Percentiles rank a stretch among this genome's conserved stretches.
Conservation (phyloP, 768 basidiomycete genomes). For the Cystobasidium ongulense region DNA sequence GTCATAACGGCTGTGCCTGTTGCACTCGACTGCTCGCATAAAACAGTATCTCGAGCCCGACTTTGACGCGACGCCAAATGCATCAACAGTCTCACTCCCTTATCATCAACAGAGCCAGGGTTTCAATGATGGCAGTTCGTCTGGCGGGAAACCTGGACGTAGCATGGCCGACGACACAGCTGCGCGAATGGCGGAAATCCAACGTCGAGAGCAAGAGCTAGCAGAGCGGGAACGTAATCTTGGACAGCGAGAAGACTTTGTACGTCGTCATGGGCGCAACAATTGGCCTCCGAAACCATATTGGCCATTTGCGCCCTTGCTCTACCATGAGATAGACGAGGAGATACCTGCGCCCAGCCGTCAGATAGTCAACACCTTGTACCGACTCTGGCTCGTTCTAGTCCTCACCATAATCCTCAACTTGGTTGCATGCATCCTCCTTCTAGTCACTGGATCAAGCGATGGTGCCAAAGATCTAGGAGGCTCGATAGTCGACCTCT, state of each 20-base stretch:
- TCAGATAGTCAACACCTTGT: conserved; percentile 72
- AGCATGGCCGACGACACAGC: conserved; percentile 31
- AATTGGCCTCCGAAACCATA: conserved; percentile 81
- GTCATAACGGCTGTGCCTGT: neutral
- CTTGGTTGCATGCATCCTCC: conserved; percentile 77
- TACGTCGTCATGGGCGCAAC: conserved; percentile 59
- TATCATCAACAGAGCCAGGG: conserved; percentile 27
- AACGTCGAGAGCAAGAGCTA: conserved; percentile 70
- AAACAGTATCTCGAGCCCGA: conserved; percentile 27
- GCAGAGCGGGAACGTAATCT: conserved; percentile 58
- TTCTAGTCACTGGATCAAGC: conserved; percentile 66
- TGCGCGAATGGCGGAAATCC: conserved; percentile 56
- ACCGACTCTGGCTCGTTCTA: conserved; percentile 89
- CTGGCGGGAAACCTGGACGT: neutral
- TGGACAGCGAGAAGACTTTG: conserved; percentile 48
- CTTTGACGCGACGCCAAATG: conserved; percentile 8
- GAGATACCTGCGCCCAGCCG: conserved; percentile 78
- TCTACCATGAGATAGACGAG: conserved; percentile 84
- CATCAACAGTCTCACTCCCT: conserved; percentile 19
- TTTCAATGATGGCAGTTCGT: neutral
- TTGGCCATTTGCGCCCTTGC: conserved; percentile 63
- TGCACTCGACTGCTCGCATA: neutral
- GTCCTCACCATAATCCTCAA: conserved; percentile 73
- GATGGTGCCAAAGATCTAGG: conserved; percentile 47
- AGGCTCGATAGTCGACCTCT: conserved; percentile 58